Conservation (phyloP, 768 basidiomycete genomes). For the Pleurotus ostreatus region DNA sequence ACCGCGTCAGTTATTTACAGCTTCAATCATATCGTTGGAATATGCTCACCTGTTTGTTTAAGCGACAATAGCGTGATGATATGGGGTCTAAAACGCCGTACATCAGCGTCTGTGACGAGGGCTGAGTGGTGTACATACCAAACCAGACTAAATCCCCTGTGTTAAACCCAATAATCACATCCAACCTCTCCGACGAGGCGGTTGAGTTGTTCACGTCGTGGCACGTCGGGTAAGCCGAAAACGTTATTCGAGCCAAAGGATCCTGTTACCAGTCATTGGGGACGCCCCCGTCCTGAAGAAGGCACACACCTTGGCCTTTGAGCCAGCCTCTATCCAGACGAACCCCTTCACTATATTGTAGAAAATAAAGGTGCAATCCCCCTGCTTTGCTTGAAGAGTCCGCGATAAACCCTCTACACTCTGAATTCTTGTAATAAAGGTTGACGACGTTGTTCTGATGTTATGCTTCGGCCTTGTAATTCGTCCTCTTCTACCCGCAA, state of each 20-base stretch:
- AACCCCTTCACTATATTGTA: slow-evolving; percentile 85
- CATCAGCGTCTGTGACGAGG: slow-evolving; percentile 8
- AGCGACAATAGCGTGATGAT: slow-evolving; percentile 73
- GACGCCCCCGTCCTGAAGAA: not conserved
- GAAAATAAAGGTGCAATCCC: slow-evolving; percentile 84
- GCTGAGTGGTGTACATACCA: slow-evolving; percentile 42
- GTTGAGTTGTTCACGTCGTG: slow-evolving; percentile 84
- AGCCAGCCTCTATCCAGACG: slow-evolving; percentile 84
- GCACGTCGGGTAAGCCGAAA: slow-evolving; percentile 85
- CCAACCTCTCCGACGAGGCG: slow-evolving; percentile 72
- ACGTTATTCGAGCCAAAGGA: slow-evolving; percentile 78
- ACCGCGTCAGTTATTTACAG: slow-evolving; percentile 12
- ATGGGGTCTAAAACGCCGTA: slow-evolving; percentile 58
- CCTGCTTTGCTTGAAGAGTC: slow-evolving; percentile 70
- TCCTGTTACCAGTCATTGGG: slow-evolving; percentile 47
- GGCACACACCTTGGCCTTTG: slow-evolving; percentile 68
- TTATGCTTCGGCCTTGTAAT: slow-evolving; percentile 82
- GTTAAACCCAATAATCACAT: slow-evolving; percentile 87
- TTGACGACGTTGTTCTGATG: slow-evolving; percentile 86
- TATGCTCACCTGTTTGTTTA: slow-evolving; percentile 72
- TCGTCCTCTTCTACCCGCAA: slow-evolving; percentile 60
- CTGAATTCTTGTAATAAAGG: slow-evolving; percentile 87
- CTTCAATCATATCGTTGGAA: not conserved
- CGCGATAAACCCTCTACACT: slow-evolving; percentile 73
- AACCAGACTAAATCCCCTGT: slow-evolving; percentile 98